Conservation (phyloP, 352 stramenopile genomes). For the Pythium dissotocum region DNA sequence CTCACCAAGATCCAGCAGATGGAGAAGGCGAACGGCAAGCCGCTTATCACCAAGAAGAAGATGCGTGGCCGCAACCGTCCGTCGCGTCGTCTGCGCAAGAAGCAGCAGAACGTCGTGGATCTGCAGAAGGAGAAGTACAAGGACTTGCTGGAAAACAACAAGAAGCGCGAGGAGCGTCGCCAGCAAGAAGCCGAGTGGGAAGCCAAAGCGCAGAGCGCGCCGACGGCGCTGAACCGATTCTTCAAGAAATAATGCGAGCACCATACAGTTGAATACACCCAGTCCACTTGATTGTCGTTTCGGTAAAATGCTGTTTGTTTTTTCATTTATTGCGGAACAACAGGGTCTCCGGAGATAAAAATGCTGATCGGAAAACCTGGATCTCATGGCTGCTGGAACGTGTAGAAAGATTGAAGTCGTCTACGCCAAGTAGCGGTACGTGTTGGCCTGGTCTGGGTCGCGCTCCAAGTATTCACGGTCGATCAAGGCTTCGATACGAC, state of each 20-base stretch:
- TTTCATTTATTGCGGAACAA: neutral
- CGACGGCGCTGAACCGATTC: conserved; percentile 86
- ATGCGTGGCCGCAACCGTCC: conserved; percentile 98
- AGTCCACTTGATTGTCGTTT: conserved; percentile 14
- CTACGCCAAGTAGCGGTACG: conserved; percentile 96
- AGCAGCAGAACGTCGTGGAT: conserved; percentile 98
- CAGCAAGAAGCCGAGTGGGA: conserved; percentile 81
- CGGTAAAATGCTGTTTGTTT: conserved; percentile 4
- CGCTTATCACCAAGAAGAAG: conserved; percentile 91
- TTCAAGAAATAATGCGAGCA: conserved; percentile 69
- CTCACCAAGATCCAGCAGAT: conserved; percentile 80
- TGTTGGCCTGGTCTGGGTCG: conserved; percentile 93
- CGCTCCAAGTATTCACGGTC: conserved; percentile 98
- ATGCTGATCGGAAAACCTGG: neutral
- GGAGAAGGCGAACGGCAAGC: conserved; percentile 76
- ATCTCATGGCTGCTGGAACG: neutral
- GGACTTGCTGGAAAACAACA: conserved; percentile 79
- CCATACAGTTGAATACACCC: conserved; percentile 21
- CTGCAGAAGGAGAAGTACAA: conserved; percentile 91
- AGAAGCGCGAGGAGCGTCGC: conserved; percentile 69
- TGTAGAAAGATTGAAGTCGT: neutral
- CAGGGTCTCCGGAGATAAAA: neutral
- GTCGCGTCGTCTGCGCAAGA: conserved; percentile 94
- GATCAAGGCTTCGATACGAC: conserved; percentile 97
- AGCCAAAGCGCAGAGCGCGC: conserved; percentile 69